Percentiles rank a stretch among this genome's conserved stretches.
Conservation (phyloP, 2,329 filamentous ascomycete genomes). For the Monilinia fructigena region DNA sequence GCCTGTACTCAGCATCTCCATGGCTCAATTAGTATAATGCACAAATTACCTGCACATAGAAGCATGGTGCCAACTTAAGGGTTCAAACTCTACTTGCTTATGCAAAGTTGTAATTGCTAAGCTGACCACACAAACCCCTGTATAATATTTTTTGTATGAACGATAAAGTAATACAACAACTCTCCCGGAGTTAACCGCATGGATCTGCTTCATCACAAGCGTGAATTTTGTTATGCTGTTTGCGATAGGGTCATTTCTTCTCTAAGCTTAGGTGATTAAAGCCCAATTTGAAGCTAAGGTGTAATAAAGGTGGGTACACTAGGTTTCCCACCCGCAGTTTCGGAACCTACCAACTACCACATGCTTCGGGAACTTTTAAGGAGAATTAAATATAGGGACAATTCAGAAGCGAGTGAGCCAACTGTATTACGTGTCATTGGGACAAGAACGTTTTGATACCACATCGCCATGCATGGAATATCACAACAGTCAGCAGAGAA, state of each 20-base stretch:
- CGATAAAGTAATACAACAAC: not conserved
- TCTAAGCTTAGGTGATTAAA: not conserved
- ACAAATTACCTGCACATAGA: not conserved
- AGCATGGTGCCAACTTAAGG: not conserved
- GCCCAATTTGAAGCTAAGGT: not conserved
- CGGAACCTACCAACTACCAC: not conserved
- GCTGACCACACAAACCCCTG: not conserved
- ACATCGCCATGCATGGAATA: not conserved
- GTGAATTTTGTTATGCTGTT: not conserved
- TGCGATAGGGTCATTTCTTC: not conserved
- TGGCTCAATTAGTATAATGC: not conserved
- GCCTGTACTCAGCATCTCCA: not conserved
- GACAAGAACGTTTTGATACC: not conserved
- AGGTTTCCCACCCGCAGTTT: not conserved
- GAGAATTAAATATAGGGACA: not conserved
- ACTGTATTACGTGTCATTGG: constrained; percentile 1
- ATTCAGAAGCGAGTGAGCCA: not conserved
- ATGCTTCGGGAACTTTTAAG: not conserved
- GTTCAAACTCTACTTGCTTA: not conserved
- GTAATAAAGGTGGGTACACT: not conserved
- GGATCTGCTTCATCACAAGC: not conserved
- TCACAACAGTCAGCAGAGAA: not conserved
- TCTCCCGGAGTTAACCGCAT: not conserved
- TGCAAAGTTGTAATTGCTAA: not conserved
- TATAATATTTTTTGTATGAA: not conserved